Base-by-base conservation (phyloP, 1,139 yeast genomes). In the Saccharomyces hybrid region DNA sequence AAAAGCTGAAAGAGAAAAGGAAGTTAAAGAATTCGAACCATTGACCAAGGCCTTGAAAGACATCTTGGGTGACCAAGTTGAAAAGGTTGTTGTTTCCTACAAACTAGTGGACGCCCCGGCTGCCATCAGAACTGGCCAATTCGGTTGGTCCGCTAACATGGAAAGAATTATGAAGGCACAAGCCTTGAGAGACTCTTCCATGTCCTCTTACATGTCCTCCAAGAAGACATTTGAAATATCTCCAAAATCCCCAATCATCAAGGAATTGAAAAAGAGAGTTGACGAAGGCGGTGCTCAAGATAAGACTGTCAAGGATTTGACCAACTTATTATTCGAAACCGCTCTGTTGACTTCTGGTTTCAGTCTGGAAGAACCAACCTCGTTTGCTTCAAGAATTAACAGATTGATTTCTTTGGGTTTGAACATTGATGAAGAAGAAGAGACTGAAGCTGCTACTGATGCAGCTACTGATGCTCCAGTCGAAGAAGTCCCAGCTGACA, bases 111-210 rank as follows among this genome's bases (percentile, higher is more conserved):
- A 91, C 71, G 95, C 99, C 57, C 99, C 99, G 76, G 99, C 99
- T 75, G 99, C 99, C 68, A 91, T 93, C 74, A 90, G 98, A 84
- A 93, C 99, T 67, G 98, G 97, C 69, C 99, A 93, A 81, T 93
- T 93, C 75, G 99, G 99, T 75, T 93, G 99, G 99, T 93, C 99
- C 67, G 99, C 99, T 71, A 93, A 93, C 83, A 95, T 95, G 99
- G 99, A 93, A 82, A 93, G 99, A 86, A 93, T 93, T 82, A 95
- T 93, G 99, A 93, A 93, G 83, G 99, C 99, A 62, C 99, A 93
- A 82, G 99, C 99, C 69, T 83, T 93, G 71, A 91, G 99, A 81
- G 99, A 93, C 77, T 88, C 96, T 67, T 84, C 96, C 68, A 93
- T 95, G 99, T 90, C 98, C 52, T 84, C 96, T 61, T 93, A 93